Conservation (phyloP, 768 basidiomycete species). For the Cubamyces sp. region DNA sequence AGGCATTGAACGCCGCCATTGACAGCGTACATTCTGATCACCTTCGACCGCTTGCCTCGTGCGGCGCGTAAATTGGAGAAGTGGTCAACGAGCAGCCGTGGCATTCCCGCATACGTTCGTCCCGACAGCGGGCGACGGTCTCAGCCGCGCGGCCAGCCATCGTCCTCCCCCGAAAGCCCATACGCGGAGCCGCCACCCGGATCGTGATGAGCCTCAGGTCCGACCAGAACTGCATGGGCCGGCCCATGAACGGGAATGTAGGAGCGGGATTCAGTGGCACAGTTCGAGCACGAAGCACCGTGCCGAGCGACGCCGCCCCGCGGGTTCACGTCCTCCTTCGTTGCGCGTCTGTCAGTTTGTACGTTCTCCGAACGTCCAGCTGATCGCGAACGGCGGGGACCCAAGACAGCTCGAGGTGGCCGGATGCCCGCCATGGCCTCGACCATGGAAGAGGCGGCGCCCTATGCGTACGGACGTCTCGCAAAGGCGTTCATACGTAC, state of each 20-base stretch:
- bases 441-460: constrained; percentile 8
- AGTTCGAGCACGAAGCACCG: neutral
- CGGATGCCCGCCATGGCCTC: neutral
- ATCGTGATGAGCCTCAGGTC: neutral
- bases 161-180: neutral
- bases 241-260: neutral
- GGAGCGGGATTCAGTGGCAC: neutral
- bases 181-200: constrained; percentile 2
- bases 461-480: constrained; percentile 9
- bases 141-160: neutral
- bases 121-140: constrained; percentile 7
- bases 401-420: constrained; percentile 2
- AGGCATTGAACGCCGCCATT: constrained; percentile 21
- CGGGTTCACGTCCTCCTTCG: constrained; percentile 5
- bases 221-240: neutral
- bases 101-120: neutral
- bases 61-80: constrained; percentile 4
- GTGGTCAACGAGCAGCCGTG: constrained; percentile 5
- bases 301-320: constrained; percentile 1
- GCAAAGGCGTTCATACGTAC: constrained; percentile 20
- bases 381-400: constrained; percentile 1
- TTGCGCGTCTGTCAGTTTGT: constrained; percentile 7
- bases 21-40: constrained; percentile 26
- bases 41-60: constrained; percentile 19
- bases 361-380: neutral